These are phyloP conservation scores for Schwanniomyces etchellsii DNA, from an alignment of 1,139 yeast genomes.

Conservation along the genomic window DNA sequence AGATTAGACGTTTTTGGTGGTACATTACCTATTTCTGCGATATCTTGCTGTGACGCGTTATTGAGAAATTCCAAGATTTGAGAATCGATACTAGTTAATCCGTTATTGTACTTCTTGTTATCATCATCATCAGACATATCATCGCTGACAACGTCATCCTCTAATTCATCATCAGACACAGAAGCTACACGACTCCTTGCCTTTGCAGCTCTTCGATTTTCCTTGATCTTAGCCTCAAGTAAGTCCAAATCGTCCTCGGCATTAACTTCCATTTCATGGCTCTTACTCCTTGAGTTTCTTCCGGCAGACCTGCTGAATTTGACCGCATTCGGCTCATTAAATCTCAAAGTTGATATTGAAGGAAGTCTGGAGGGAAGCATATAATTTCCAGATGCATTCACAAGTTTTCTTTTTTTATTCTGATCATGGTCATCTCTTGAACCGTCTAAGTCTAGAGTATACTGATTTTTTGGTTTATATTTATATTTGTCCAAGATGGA, in stretches of 20 bases:
- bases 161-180: slow-evolving; percentile 42
- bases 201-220: slow-evolving; percentile 21
- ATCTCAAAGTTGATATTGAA: background rate
- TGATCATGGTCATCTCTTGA: slow-evolving; percentile 11
- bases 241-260: slow-evolving; percentile 34
- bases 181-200: slow-evolving; percentile 11
- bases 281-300: background rate
- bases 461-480: slow-evolving; percentile 22
- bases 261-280: slow-evolving; percentile 8
- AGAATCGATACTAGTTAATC: slow-evolving; percentile 51
- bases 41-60: slow-evolving; percentile 66
- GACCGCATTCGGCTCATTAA: slow-evolving; percentile 1
- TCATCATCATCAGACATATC: slow-evolving; percentile 37
- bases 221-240: slow-evolving; percentile 33
- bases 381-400: slow-evolving; percentile 23
- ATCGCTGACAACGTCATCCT: slow-evolving; percentile 34
- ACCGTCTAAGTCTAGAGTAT: slow-evolving; percentile 18
- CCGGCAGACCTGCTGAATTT: background rate
- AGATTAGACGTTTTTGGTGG: slow-evolving; percentile 61
- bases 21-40: slow-evolving; percentile 74
- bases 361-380: background rate
- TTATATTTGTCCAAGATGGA: slow-evolving; percentile 52
- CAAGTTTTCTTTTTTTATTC: slow-evolving; percentile 30
- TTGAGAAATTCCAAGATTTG: slow-evolving; percentile 76
- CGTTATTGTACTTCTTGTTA: slow-evolving; percentile 26